Evolutionary conservation across 768 basidiomycete species (phyloP).

Genomic region (Naganishia vaughanmartiniae): DNA sequence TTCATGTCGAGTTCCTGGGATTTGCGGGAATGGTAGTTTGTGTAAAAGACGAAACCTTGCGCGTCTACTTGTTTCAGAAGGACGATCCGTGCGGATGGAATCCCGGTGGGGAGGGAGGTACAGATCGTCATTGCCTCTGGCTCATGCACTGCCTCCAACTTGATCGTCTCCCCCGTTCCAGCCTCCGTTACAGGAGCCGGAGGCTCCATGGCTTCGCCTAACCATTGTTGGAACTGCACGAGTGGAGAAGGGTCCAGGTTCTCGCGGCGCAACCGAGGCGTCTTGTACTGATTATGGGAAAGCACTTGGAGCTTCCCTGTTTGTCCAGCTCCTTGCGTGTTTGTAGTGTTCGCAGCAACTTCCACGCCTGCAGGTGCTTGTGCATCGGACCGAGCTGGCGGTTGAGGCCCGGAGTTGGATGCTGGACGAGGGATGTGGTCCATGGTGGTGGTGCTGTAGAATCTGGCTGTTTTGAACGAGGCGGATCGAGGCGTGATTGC

Average conservation of each 20-base stretch:
- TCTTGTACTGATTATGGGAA: constrained; percentile 72
- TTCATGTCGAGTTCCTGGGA: constrained; percentile 73
- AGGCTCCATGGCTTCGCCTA: constrained; percentile 56
- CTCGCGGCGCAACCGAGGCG: constrained; percentile 65
- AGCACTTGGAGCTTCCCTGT: constrained; percentile 56
- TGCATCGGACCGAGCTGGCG: constrained; percentile 6
- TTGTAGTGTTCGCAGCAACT: constrained; percentile 2
- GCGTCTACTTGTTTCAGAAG: constrained; percentile 85
- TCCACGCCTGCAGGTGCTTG: constrained; percentile 9
- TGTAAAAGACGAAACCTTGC: constrained; percentile 88
- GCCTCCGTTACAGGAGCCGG: background rate
- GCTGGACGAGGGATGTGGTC: constrained; percentile 13
- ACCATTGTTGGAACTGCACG: constrained; percentile 83
- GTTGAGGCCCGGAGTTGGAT: constrained; percentile 18
- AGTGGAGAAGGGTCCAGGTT: constrained; percentile 68
- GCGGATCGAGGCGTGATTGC: background rate
- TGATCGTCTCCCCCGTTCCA: constrained; percentile 54
- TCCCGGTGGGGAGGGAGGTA: constrained; percentile 57
- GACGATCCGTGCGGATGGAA: constrained; percentile 84
- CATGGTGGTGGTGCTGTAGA: constrained; percentile 10
- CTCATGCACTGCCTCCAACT: constrained; percentile 60
- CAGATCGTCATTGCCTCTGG: constrained; percentile 85
- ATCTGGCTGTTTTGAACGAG: background rate
- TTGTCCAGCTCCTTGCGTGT: background rate
- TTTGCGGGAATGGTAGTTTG: constrained; percentile 93